Base-by-base conservation (phyloP, 805 yeast species). In the Yamadazyma takamatsuzukensis region DNA sequence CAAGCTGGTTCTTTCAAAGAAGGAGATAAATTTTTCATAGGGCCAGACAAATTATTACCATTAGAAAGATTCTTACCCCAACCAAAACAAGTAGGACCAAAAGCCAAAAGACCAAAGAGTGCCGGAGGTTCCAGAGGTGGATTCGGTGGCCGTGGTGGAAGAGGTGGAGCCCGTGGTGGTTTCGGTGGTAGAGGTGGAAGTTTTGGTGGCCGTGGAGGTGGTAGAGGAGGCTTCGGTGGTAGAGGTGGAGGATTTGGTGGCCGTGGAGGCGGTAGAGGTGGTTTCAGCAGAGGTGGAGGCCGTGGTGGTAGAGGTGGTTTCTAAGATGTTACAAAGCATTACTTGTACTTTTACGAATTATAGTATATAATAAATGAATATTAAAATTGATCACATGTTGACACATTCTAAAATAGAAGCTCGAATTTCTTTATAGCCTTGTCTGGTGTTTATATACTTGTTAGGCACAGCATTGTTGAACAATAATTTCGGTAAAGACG, bases 21-120 rank as follows among this genome's bases (percentile, higher is more conserved):
- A 29, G 98, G 97, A 48, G 98, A 93, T 64, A 89, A 89, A 67
- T 90, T 93, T 60, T 93, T 67, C 70, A 93, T 93, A 64, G 95
- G 89, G 38, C 86, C 94, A 34, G 97, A 93, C 65, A 93, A 93
- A 66, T 73, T 93, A 48, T 77, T 93, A 46, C 99, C 99, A 28
- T 68, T 93, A 45, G 98, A 93, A 53, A 80, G 98, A 70, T 93
- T 93, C 70, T 72, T 93, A 62, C 99, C 99, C 45, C 87, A 90
- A 68, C 95, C 99, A 32, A 86, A 86, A 70, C 81, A 76, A 36
- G 76, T 76, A 29, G 90, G 89, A 25, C 93, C 95, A 44, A 83
- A 82, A 56, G 81, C 83, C 47, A 77, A 83, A 59, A 81, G 71
- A 66, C 80, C 77, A 70, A 71, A 80, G 62, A 69, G 77, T 50